A percentile compares a stretch with the other conserved stretches of the same genome.
Evolutionary conservation across 1,284 basidiomycete genomes (phyloP).

Genomic region (Mycosarcoma mackinlayi): DNA sequence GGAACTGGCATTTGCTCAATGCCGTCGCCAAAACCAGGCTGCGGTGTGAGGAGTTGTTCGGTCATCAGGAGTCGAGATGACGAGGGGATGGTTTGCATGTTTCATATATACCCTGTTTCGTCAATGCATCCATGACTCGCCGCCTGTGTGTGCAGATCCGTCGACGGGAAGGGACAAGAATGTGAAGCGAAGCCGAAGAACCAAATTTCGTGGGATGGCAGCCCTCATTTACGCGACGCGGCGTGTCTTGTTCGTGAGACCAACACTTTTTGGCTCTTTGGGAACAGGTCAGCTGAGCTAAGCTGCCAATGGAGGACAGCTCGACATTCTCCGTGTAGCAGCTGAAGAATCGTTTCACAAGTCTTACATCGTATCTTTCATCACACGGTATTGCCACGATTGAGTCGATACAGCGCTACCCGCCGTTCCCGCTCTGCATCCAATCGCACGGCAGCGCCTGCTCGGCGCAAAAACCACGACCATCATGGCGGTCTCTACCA

Average conservation of each 20-base stretch:
- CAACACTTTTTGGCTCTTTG: constrained; percentile 16
- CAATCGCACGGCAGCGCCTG: constrained; percentile 1
- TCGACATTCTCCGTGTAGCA: background rate
- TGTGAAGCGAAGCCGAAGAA: no score
- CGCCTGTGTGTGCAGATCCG: no score
- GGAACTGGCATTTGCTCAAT: constrained; percentile 36
- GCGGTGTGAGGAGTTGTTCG: constrained; percentile 28
- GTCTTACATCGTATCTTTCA: no score
- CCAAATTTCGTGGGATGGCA: background rate
- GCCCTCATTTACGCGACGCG: constrained; percentile 26
- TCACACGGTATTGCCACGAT: background rate
- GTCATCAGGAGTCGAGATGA: background rate
- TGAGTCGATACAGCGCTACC: background rate
- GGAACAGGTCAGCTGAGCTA: no score
- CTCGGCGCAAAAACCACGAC: constrained; percentile 1
- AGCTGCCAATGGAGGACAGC: background rate
- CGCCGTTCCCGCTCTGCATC: background rate
- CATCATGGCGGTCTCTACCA: constrained; percentile 25
- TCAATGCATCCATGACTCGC: no score
- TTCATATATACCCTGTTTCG: constrained; percentile 1
- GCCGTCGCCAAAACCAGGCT: constrained; percentile 20
- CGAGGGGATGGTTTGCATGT: background rate
- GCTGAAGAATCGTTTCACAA: no score
- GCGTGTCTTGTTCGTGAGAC: constrained; percentile 10
- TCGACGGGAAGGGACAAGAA: no score